Percentiles rank a stretch among this genome's conserved stretches.
phyloP scores from a whole-genome alignment of 257 asterid species.

The Solanum appendiculatum region DNA sequence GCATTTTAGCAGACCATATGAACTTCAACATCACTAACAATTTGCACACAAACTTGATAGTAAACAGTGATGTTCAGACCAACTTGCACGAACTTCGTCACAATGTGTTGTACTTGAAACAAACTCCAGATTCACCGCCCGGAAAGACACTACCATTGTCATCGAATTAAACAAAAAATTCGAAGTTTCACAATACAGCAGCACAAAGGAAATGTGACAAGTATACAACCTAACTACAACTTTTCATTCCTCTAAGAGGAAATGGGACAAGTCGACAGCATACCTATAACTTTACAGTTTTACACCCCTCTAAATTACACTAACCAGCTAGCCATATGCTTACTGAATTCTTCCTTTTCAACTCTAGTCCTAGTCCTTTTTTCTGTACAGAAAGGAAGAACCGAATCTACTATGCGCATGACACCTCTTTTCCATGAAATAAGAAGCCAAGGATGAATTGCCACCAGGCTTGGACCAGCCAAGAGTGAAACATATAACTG shows the following conservation, averaged over 20 bases:
- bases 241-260: neutral
- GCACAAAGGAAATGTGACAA: neutral
- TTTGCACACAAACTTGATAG: neutral
- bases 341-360: neutral
- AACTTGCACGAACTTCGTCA: neutral
- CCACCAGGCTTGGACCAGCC: constrained; percentile 41
- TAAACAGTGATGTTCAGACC: neutral
- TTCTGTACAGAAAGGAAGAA: neutral
- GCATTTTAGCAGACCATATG: neutral
- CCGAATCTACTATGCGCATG: neutral
- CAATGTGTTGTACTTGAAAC: neutral
- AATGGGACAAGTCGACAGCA: neutral
- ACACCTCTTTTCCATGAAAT: neutral
- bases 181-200: neutral
- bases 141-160: neutral
- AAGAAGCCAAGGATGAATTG: constrained; percentile 90
- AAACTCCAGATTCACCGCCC: neutral
- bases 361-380: neutral
- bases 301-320: neutral
- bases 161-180: neutral
- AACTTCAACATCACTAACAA: neutral
- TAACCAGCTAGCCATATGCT: neutral
- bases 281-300: neutral
- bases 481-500: neutral
- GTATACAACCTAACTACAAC: neutral